phyloP scores from a whole-genome alignment of 2,329 filamentous ascomycete genomes.

The Fonsecaea pugnacius region DNA sequence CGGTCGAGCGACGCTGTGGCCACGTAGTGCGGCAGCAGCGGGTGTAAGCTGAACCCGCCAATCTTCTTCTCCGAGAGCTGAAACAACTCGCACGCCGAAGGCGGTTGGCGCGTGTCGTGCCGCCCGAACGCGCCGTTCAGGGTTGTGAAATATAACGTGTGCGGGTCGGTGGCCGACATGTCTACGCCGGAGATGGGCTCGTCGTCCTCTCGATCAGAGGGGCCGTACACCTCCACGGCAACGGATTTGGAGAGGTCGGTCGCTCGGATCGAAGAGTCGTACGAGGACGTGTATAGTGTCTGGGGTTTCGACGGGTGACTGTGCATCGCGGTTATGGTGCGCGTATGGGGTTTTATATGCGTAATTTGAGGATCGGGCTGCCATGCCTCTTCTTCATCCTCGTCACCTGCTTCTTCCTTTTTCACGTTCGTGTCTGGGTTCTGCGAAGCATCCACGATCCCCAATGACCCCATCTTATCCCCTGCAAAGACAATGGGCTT shows the following conservation, averaged over 20 bases:
- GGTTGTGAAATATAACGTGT: conserved; percentile 84
- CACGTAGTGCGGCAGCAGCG: conserved; percentile 76
- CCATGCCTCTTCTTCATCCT: conserved; percentile 61
- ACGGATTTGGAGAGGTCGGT: conserved; percentile 80
- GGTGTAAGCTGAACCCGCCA: conserved; percentile 86
- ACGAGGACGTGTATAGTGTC: conserved; percentile 80
- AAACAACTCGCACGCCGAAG: conserved; percentile 68
- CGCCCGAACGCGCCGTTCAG: conserved; percentile 79
- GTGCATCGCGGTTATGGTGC: conserved; percentile 84
- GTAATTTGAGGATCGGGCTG: conserved; percentile 74
- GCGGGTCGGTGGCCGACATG: conserved; percentile 70
- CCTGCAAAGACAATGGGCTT: conserved; percentile 92
- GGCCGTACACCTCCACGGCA: conserved; percentile 80
- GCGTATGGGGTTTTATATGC: conserved; percentile 84
- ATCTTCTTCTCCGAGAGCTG: conserved; percentile 89
- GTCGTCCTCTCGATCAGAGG: conserved; percentile 69
- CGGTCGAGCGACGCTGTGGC: conserved; percentile 90
- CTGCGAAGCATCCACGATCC: conserved; percentile 87
- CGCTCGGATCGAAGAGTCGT: conserved; percentile 88
- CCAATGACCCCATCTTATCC: conserved; percentile 89
- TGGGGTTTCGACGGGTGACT: conserved; percentile 75
- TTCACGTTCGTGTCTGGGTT: conserved; percentile 50
- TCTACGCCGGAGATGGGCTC: conserved; percentile 83
- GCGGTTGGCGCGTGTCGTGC: conserved; percentile 70
- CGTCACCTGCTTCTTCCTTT: conserved; percentile 64